These are phyloP conservation scores for Phytophthora sp. DNA, from an alignment of 352 stramenopile species.

Conservation along the genomic window DNA sequence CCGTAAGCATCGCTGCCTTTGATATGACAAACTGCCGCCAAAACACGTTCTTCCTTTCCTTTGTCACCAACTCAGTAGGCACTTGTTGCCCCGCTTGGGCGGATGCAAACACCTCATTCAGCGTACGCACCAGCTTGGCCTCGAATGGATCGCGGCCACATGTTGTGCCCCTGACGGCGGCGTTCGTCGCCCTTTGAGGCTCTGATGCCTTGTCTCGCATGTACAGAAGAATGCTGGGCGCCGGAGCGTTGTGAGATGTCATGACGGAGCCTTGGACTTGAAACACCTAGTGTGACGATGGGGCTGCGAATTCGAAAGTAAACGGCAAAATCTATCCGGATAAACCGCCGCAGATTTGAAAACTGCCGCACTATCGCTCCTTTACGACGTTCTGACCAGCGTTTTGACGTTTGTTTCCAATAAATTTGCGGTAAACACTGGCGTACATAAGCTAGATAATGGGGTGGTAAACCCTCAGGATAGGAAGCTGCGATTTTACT, in stretches of 20 bases:
- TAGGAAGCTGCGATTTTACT: too few relatives aligned
- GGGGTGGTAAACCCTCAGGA: too few relatives aligned
- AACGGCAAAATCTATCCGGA: too few relatives aligned
- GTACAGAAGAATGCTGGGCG: slow-evolving; percentile 22
- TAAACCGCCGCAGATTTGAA: slow-evolving; percentile 6
- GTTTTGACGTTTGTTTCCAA: too few relatives aligned
- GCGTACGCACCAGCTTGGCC: not conserved
- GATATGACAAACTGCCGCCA: slow-evolving; percentile 22
- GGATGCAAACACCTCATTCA: not conserved
- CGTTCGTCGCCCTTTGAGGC: not conserved
- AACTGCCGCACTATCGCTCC: slow-evolving; percentile 1
- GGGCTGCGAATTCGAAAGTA: slow-evolving; percentile 13
- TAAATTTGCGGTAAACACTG: too few relatives aligned
- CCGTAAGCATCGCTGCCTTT: slow-evolving; percentile 4
- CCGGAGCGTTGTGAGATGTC: not conserved
- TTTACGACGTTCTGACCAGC: slow-evolving; percentile 1
- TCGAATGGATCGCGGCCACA: not conserved
- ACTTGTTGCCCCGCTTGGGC: not conserved
- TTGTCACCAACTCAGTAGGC: not conserved
- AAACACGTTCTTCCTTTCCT: slow-evolving; percentile 13
- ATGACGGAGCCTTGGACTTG: slow-evolving; percentile 5
- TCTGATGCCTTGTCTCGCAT: slow-evolving; percentile 11
- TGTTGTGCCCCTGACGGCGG: not conserved
- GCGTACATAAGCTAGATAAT: too few relatives aligned
- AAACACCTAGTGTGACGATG: not conserved